phyloP scores from a whole-genome alignment of 179 eudicot genomes.

The Silene noctiflora region DNA sequence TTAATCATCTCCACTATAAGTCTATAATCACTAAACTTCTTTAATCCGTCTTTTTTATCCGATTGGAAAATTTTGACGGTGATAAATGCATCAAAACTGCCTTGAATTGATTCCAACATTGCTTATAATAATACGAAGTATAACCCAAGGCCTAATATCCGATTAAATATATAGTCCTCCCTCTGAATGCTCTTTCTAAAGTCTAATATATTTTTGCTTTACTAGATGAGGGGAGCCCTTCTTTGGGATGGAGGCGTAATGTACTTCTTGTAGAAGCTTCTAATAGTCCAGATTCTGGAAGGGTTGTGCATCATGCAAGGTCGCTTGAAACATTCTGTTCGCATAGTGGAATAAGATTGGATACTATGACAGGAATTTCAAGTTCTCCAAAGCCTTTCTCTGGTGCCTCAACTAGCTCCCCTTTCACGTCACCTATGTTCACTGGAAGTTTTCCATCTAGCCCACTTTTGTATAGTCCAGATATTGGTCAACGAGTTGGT shows the following conservation, averaged over 20 bases:
- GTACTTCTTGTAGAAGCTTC: slow-evolving; percentile 91
- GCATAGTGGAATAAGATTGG: slow-evolving; percentile 58
- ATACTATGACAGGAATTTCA: slow-evolving; percentile 47
- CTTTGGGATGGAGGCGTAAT: slow-evolving; percentile 92
- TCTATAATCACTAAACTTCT: too few species aligned
- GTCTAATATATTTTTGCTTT: slow-evolving; percentile 18
- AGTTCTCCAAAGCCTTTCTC: slow-evolving; percentile 48
- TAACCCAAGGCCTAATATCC: background rate
- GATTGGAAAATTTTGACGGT: background rate
- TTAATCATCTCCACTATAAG: background rate
- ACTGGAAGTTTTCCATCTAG: slow-evolving; percentile 99
- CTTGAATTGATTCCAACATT: background rate
- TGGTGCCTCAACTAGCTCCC: slow-evolving; percentile 57
- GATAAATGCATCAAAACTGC: background rate
- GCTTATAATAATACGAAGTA: too few species aligned
- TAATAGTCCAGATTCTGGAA: slow-evolving; percentile 89
- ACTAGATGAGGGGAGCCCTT: slow-evolving; percentile 57
- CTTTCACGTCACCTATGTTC: slow-evolving; percentile 85
- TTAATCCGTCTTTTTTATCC: background rate
- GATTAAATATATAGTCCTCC: background rate
- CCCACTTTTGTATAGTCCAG: slow-evolving; percentile 84
- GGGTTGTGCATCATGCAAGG: slow-evolving; percentile 78
- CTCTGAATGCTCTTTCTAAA: background rate
- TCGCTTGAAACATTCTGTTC: slow-evolving; percentile 85
- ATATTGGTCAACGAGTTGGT: slow-evolving; percentile 49